Base-by-base conservation (phyloP, 768 basidiomycete genomes). In the Megacollybia marginata region DNA sequence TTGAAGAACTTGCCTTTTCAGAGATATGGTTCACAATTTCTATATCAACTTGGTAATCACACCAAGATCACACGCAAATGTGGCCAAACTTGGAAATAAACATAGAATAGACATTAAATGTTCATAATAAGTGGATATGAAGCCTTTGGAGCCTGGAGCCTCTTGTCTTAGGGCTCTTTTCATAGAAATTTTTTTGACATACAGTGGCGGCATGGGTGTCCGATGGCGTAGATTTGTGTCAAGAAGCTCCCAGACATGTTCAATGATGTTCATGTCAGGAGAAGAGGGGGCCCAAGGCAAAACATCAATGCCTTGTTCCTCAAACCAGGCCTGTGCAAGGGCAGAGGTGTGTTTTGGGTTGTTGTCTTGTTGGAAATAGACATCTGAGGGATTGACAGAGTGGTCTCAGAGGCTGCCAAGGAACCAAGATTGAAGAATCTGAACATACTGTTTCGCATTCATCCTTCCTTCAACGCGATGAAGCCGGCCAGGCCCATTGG, bases 181-280 rank as follows among this genome's bases (percentile, higher is more conserved):
- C n/a, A n/a, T n/a, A n/a, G n/a, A n/a, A n/a, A n/a, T n/a, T n/a
- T n/a, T n/a, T n/a, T n/a, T n/a, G n/a, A n/a, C n/a, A n/a, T n/a
- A n/a, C n/a, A n/a, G n/a, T n/a, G n/a, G n/a, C 15, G 10, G 44
- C 20, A 23, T 15, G 4, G 18, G 20, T 5, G 9, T 11, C 6
- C 28, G 3, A 5, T 4, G 9, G 18, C 11, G n/a, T n/a, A n/a
- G n/a, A n/a, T n/a, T n/a, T n/a, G n/a, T n/a, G n/a, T n/a, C n/a
- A n/a, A 1, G 5, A 46, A 8, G 2, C 16, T 10, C 52, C 62
- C 64, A 65, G 16, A 56, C 52, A 53, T 65, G 56, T 51, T 65
- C 59, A 19, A 65, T 65, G 46, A 55, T 55, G 50, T 58, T 65
- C 53, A 65, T 54, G 44, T 65, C 59, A 12, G 61, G 62, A 19